phyloP scores from a whole-genome alignment of 352 stramenopile species.

The Phytophthora podocarpi region DNA sequence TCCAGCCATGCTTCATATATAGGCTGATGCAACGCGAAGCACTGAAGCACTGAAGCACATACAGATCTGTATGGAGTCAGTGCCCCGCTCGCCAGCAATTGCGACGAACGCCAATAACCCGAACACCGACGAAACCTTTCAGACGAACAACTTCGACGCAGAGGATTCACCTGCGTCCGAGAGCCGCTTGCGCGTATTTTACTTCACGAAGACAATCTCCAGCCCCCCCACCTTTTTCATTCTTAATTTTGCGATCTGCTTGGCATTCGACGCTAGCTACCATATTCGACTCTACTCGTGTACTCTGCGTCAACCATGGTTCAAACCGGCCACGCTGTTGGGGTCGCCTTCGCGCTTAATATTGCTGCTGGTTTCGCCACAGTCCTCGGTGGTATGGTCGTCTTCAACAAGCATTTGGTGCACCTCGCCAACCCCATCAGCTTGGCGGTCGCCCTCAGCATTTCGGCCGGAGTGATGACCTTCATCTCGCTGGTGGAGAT shows the following conservation, averaged over 20 bases:
- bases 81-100: constrained; percentile 5
- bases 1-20: neutral
- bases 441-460: constrained; percentile 84
- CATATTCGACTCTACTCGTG: no score
- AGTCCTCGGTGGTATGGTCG: constrained; percentile 52
- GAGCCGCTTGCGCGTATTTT: no score
- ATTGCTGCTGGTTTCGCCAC: constrained; percentile 58
- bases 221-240: constrained; percentile 12
- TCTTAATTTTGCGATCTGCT: constrained; percentile 16
- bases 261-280: neutral
- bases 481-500: constrained; percentile 82
- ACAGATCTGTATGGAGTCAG: no score
- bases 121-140: neutral
- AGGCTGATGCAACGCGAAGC: no score
- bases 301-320: constrained; percentile 28
- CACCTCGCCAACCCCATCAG: constrained; percentile 55
- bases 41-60: no score
- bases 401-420: constrained; percentile 59
- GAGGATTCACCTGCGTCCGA: neutral
- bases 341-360: constrained; percentile 57
- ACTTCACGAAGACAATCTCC: neutral
- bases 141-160: neutral
- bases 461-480: constrained; percentile 78
- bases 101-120: neutral
- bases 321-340: constrained; percentile 41